Evolutionary conservation across 495 filamentous ascomycete genomes (phyloP).

Genomic region (Melanomma pulvis-pyrius): DNA sequence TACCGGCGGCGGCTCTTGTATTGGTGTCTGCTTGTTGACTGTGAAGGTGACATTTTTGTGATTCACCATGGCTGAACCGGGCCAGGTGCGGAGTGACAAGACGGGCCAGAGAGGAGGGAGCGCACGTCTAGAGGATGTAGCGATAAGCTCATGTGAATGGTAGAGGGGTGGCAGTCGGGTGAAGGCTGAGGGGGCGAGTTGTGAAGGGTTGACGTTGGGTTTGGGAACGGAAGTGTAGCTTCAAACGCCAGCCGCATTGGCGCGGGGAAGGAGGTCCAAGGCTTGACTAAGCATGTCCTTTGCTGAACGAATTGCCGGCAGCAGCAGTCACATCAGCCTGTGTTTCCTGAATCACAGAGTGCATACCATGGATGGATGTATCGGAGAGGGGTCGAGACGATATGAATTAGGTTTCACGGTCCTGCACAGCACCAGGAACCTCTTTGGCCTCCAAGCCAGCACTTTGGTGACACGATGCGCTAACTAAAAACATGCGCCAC

Average conservation of each 20-base stretch:
- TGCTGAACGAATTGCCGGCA: neutral
- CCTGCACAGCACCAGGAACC: no score
- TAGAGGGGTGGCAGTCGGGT: neutral
- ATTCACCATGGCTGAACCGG: slow-evolving; percentile 32
- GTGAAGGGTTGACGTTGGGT: slow-evolving; percentile 7
- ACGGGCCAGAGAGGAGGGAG: slow-evolving; percentile 1
- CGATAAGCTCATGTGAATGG: slow-evolving; percentile 1
- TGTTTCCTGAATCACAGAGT: neutral
- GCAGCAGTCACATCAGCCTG: slow-evolving; percentile 5
- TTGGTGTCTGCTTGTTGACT: slow-evolving; percentile 29
- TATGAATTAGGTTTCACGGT: no score
- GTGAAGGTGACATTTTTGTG: slow-evolving; percentile 34
- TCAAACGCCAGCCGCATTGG: neutral
- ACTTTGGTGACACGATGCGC: neutral
- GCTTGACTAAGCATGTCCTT: neutral
- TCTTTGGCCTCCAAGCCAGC: no score
- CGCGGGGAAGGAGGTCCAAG: neutral
- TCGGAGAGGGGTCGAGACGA: neutral
- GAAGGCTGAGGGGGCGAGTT: neutral
- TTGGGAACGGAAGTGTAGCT: neutral
- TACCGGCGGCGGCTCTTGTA: slow-evolving; percentile 4
- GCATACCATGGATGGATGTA: neutral
- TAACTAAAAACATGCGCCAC: neutral
- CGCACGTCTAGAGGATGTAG: neutral
- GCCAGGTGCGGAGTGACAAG: slow-evolving; percentile 18